Evolutionary conservation across 768 basidiomycete species (phyloP).

Genomic region (Podaxis carcinomalis): DNA sequence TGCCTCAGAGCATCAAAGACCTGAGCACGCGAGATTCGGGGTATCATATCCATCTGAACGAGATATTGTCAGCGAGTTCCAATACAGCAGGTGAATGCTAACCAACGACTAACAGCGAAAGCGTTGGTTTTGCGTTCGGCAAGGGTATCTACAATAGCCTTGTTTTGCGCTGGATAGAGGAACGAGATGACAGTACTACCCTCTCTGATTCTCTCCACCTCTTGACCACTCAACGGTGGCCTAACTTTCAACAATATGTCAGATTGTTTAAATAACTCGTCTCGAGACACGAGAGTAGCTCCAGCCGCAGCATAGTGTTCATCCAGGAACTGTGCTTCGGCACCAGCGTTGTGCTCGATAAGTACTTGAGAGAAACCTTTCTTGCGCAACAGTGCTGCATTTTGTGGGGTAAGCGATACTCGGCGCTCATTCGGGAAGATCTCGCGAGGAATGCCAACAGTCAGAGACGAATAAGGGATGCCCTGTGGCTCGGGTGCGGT

Average conservation of each 20-base stretch:
- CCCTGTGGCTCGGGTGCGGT: constrained; percentile 27
- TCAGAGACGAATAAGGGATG: constrained; percentile 65
- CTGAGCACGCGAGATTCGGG: constrained; percentile 86
- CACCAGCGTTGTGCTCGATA: constrained; percentile 69
- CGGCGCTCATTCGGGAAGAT: constrained; percentile 74
- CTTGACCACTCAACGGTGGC: constrained; percentile 62
- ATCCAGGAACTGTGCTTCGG: constrained; percentile 73
- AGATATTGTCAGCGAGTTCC: not conserved
- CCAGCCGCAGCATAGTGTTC: constrained; percentile 78
- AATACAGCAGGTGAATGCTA: not conserved
- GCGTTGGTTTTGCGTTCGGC: constrained; percentile 63
- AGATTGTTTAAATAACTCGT: constrained; percentile 60
- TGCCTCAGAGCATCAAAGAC: constrained; percentile 87
- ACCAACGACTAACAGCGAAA: constrained; percentile 49
- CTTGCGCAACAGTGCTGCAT: constrained; percentile 69
- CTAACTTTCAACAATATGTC: constrained; percentile 88
- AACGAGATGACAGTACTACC: constrained; percentile 82
- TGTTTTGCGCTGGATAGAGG: constrained; percentile 81
- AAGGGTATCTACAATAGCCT: constrained; percentile 63
- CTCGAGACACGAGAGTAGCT: constrained; percentile 68
- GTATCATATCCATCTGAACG: constrained; percentile 80
- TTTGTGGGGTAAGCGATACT: constrained; percentile 79
- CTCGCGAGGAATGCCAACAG: constrained; percentile 75
- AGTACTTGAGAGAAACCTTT: constrained; percentile 77
- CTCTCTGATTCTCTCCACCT: constrained; percentile 58